A percentile compares a stretch with the other conserved stretches of the same genome.
Evolutionary conservation across 768 basidiomycete genomes (phyloP).

Genomic region (Rossbeevera mucosa): DNA sequence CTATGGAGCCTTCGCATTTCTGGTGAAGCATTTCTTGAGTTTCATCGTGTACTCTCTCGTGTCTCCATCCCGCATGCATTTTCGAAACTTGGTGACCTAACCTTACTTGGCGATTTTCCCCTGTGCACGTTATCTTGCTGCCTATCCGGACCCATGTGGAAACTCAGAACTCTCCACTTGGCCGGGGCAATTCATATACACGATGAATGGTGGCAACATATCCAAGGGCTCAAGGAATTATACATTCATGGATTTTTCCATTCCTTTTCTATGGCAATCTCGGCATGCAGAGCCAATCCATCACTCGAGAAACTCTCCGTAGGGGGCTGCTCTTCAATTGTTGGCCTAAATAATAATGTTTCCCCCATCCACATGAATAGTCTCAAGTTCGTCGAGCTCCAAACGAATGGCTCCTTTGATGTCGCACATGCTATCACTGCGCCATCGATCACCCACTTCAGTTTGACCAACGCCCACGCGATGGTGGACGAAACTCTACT

Average conservation of each 20-base stretch:
- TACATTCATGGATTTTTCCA: neutral
- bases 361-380: conserved; percentile 21
- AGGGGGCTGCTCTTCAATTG: too few relatives aligned
- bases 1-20: conserved; percentile 22
- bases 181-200: conserved; percentile 4
- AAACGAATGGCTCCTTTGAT: neutral
- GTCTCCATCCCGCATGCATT: conserved; percentile 30
- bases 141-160: conserved; percentile 16
- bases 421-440: conserved; percentile 24
- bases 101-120: neutral
- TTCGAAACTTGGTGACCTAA: conserved; percentile 35
- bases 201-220: conserved; percentile 17
- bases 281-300: conserved; percentile 18
- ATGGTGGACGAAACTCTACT: conserved; percentile 21
- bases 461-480: conserved; percentile 12
- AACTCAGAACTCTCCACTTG: conserved; percentile 25
- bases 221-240: conserved; percentile 20
- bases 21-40: conserved; percentile 4
- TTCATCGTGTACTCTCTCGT: conserved; percentile 29
- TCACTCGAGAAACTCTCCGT: conserved; percentile 20
- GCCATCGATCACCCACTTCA: conserved; percentile 28
- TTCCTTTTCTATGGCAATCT: conserved; percentile 4
- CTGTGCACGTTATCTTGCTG: neutral
- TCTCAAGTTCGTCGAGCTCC: conserved; percentile 37
- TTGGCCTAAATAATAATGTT: neutral